Evolutionary conservation across 768 basidiomycete genomes (phyloP), one percentile per base, ranked within the genome.

Genomic region (Cyclocybe cylindracea): DNA sequence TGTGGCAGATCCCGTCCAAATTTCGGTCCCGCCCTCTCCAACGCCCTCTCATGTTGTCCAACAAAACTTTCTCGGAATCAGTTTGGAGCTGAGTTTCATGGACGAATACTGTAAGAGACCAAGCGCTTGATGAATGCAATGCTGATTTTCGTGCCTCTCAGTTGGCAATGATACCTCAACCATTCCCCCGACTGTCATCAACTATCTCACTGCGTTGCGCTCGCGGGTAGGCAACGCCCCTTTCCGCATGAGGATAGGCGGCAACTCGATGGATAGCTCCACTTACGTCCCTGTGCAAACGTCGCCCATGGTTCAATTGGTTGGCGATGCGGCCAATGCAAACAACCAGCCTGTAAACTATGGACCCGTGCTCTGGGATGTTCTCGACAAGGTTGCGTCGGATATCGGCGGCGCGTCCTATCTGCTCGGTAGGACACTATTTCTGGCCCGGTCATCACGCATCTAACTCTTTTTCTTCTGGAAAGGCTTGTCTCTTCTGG

Each of bases 31-130:
- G 11, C 49, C 71, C 2, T 57, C 67, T 24, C 70, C 76, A 5
- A 56, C 74, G 2, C 60, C 66, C 1, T 57, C 52, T 38, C 68
- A 75, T 66, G 70, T 72, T 35, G 78, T 82, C 4, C 64, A 70
- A 41, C 65, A 73, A 7, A 84, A 83, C 61, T 87, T 86, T 55
- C 65, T 87, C 11, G 87, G 87, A 7, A 79, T 87, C 61, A 82
- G 79, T 43, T 71, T 86, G 54, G 86, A 87, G 64, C 71, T 89
- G 41, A 81, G 80, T 42, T 83, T 83, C 54, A 74, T 86, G 51
- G 73, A 80, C 59, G 70, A 77, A 53, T 79, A 86, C 61, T 78
- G 81, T 79, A 46, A 46, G 75, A 67, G 40, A 11, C n/a, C 29
- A 5, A 33, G 19, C 38, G 44, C 24, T 18, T 46, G 3, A 33